These are phyloP conservation scores for Teratosphaeria gauchensis DNA, from an alignment of 2,329 filamentous ascomycete genomes.

Conservation along the genomic window DNA sequence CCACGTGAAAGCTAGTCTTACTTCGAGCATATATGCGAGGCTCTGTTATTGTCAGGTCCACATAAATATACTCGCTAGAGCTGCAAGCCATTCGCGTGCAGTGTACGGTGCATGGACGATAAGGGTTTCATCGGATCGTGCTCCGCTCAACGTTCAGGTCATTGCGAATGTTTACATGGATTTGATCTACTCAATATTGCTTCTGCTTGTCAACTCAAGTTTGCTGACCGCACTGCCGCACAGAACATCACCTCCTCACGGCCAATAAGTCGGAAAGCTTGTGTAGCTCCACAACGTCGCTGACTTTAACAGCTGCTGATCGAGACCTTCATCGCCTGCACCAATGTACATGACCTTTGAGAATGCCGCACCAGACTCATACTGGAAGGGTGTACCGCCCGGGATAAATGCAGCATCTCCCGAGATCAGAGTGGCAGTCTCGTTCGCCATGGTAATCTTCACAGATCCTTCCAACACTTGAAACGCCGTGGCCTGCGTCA, in stretches of 20 bases:
- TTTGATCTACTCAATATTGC: neutral
- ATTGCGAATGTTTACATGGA: neutral
- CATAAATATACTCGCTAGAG: neutral
- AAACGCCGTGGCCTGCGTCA: conserved; percentile 11
- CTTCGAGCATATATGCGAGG: neutral
- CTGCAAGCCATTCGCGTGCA: neutral
- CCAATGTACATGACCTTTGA: conserved; percentile 2
- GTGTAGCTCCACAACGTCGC: neutral
- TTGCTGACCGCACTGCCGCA: neutral
- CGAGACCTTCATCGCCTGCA: neutral
- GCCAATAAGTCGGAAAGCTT: neutral
- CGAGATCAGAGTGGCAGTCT: conserved; percentile 1
- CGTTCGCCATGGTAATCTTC: neutral
- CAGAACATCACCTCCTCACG: neutral
- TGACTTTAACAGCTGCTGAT: neutral
- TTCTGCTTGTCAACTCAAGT: neutral
- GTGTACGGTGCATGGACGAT: neutral
- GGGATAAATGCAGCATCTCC: conserved; percentile 3
- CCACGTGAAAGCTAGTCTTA: neutral
- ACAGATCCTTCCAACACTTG: neutral
- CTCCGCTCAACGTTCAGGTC: neutral
- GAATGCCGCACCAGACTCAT: conserved; percentile 1
- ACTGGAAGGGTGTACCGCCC: neutral
- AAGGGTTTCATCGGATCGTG: neutral
- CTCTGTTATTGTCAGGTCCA: neutral